Evolutionary conservation across 805 yeast species (phyloP), one percentile per base, ranked within the genome.

Genomic region (Saturnispora quitensis): DNA sequence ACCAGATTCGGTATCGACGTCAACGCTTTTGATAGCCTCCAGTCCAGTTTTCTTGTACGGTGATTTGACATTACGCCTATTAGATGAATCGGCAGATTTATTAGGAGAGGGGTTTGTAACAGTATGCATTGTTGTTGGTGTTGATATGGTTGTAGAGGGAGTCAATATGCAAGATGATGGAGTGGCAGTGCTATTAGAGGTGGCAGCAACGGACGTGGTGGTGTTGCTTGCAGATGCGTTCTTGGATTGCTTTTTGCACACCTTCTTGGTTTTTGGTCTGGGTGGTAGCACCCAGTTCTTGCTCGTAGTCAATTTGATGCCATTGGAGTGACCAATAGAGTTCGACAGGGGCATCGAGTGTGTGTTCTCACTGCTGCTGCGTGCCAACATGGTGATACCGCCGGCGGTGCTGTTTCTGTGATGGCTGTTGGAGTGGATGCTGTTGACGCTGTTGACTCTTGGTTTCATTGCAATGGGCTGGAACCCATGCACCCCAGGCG

Each of bases 251-350:
- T 55, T 55, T 20, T 52, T 52, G 6, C 54, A 40, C 0, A 53
- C 49, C 38, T 62, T 65, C 49, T 61, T 66, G 5, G 62, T 58
- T 48, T 58, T 75, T 4, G 82, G 81, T 45, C 83, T 65, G 3
- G 82, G 82, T 3, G 82, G 83, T 38, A 78, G 64, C 5, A 76
- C 77, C 81, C 83, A 78, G 55, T 68, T 65, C 46, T 66, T 68
- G 24, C 50, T 50, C 5, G 58, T 56, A 13, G 58, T 50, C 34
- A 54, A 34, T n/a, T 50, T 54, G 12, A 50, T 59, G 15, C 43
- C 50, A 38, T 27, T 53, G 18, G 40, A 43, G 22, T 20, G 15
- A 12, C 40, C 24, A 18, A 12, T 38, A 10, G 42, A 10, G 22
- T 38, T 38, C 4, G 42, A 18, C 17, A 38, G 13, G 13, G 33